phyloP scores from a whole-genome alignment of 2,329 filamentous ascomycete genomes.

The Xylaria sp. region DNA sequence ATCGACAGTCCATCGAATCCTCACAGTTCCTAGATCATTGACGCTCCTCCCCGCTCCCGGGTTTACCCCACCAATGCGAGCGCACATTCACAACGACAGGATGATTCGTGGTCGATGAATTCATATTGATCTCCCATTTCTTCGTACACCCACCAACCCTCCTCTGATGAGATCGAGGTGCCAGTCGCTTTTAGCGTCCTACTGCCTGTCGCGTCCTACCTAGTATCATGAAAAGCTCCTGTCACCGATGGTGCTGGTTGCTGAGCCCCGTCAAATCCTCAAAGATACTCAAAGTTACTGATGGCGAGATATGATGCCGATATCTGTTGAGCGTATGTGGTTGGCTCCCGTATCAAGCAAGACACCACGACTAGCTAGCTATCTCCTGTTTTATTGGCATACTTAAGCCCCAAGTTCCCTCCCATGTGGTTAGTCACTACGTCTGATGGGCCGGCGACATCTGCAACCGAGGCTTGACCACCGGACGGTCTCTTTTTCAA shows the following conservation, averaged over 20 bases:
- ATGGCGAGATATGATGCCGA: slow-evolving; percentile 4
- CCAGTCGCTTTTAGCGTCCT: slow-evolving; percentile 2
- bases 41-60: background rate
- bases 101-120: background rate
- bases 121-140: background rate
- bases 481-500: background rate
- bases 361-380: slow-evolving; percentile 7
- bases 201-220: background rate
- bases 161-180: slow-evolving; percentile 1
- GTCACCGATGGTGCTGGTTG: background rate
- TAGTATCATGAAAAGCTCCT: slow-evolving; percentile 2
- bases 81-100: slow-evolving; percentile 1
- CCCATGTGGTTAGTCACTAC: slow-evolving; percentile 3
- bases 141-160: slow-evolving; percentile 2
- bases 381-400: slow-evolving; percentile 8
- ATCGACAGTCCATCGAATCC: slow-evolving; percentile 1
- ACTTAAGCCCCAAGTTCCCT: background rate
- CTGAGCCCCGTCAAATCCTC: background rate
- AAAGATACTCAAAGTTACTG: slow-evolving; percentile 1
- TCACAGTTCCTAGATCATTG: slow-evolving; percentile 1
- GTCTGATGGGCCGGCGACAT: slow-evolving; percentile 2
- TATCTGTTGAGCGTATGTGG: slow-evolving; percentile 9
- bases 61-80: slow-evolving; percentile 8
- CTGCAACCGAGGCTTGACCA: background rate
- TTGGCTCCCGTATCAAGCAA: slow-evolving; percentile 6